A percentile compares a stretch with the other conserved stretches of the same genome.
These are phyloP conservation scores for Dactylis glomerata DNA, from an alignment of 176 grass and related monocot genomes.

Conservation along the genomic window DNA sequence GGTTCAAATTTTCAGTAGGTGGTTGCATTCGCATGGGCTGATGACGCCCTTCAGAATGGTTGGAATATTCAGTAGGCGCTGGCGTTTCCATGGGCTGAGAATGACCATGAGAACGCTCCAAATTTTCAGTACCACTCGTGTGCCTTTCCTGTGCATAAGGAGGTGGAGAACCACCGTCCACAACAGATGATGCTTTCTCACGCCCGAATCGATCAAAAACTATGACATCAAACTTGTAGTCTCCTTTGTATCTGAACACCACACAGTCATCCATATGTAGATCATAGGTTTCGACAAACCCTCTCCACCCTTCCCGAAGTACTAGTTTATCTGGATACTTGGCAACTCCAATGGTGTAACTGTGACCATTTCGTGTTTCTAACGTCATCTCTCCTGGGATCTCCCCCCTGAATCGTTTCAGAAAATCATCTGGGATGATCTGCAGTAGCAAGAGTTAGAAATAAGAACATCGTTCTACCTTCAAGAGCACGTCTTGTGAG, in stretches of 20 bases:
- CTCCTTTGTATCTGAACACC: slow-evolving; percentile 1
- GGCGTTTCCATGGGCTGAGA: background rate
- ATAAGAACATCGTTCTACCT: background rate
- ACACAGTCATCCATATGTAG: background rate
- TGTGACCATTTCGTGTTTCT: slow-evolving; percentile 10
- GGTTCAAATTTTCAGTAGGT: background rate
- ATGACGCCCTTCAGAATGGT: background rate
- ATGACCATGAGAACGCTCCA: background rate
- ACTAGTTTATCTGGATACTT: slow-evolving; percentile 23
- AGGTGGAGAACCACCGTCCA: background rate
- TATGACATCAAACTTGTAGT: slow-evolving; percentile 3
- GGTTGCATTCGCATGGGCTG: background rate
- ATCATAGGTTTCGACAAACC: background rate
- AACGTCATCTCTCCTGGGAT: background rate
- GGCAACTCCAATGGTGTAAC: background rate
- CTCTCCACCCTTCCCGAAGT: background rate
- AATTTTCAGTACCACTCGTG: background rate
- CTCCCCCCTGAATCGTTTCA: background rate
- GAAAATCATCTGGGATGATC: slow-evolving; percentile 5
- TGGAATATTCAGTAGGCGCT: background rate
- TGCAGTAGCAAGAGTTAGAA: background rate
- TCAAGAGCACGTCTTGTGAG: background rate
- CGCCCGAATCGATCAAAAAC: background rate
- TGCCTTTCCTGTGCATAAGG: background rate
- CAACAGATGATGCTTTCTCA: slow-evolving; percentile 10